A percentile compares a stretch with the other conserved stretches of the same genome.
phyloP scores from a whole-genome alignment of 2,329 filamentous ascomycete genomes.

The Penicillium glabrum region DNA sequence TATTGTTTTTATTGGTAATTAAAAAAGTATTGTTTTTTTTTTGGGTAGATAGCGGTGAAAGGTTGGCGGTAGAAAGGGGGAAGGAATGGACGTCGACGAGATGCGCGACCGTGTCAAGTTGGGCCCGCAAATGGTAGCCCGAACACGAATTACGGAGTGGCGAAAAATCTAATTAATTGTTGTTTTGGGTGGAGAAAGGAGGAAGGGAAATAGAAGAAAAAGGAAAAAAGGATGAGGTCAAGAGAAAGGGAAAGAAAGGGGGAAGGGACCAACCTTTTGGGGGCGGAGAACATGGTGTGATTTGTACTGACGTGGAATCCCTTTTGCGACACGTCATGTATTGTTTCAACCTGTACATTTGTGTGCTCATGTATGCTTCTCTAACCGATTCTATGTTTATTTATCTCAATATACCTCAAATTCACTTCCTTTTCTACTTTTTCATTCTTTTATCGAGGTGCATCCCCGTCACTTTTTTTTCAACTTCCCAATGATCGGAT shows the following conservation, averaged over 20 bases:
- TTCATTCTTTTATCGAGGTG: too few species aligned
- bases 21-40: neutral
- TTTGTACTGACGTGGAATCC: constrained; percentile 1
- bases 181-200: neutral
- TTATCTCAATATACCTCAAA: too few species aligned
- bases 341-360: neutral
- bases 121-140: neutral
- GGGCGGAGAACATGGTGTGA: neutral
- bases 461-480: neutral
- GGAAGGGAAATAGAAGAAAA: constrained; percentile 4
- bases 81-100: constrained; percentile 28
- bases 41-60: constrained; percentile 3
- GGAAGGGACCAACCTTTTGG: neutral
- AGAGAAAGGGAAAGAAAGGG: constrained; percentile 11
- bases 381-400: too few species aligned
- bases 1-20: constrained; percentile 1
- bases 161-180: constrained; percentile 21
- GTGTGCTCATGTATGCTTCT: too few species aligned
- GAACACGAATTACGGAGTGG: constrained; percentile 16
- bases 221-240: constrained; percentile 9
- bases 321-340: constrained; percentile 13
- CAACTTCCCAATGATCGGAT: neutral
- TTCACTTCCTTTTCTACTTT: neutral
- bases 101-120: constrained; percentile 25
- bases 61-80: constrained; percentile 10